Percentiles rank a stretch among this genome's conserved stretches.
Conservation (phyloP, 306 rosid genomes). For the Casuarina glauca region DNA sequence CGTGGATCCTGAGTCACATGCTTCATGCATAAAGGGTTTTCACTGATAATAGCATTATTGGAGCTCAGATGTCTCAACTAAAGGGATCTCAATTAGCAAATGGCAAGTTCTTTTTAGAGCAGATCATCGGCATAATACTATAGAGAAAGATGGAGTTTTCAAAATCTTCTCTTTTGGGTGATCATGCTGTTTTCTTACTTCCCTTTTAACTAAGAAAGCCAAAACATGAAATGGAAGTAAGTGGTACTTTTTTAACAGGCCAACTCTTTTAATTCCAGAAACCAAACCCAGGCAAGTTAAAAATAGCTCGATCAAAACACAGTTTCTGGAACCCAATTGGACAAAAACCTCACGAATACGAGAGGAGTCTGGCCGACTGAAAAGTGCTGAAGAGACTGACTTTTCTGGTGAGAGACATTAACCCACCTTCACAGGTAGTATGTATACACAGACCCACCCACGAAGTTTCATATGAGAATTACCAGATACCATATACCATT, state of each 20-base stretch:
- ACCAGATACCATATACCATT: background rate
- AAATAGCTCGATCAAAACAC: too few relatives aligned
- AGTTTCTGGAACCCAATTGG: background rate
- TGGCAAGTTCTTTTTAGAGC: too few relatives aligned
- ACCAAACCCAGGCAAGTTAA: too few relatives aligned
- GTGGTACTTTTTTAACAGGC: too few relatives aligned
- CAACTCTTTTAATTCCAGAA: background rate
- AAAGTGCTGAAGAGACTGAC: background rate
- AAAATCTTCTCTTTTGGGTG: too few relatives aligned
- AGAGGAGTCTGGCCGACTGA: background rate
- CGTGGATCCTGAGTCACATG: slow-evolving; percentile 29
- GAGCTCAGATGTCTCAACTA: slow-evolving; percentile 12
- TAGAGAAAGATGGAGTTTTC: too few relatives aligned
- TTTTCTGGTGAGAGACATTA: background rate
- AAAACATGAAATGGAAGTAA: too few relatives aligned
- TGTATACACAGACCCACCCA: slow-evolving; percentile 20
- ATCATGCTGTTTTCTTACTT: too few relatives aligned
- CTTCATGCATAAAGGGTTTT: slow-evolving; percentile 26
- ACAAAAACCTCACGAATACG: background rate
- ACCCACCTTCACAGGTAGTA: background rate
- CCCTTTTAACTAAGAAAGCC: too few relatives aligned
- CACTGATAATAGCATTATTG: slow-evolving; percentile 16
- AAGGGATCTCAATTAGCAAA: background rate
- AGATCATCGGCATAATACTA: too few relatives aligned
- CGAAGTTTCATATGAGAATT: slow-evolving; percentile 19